Base-by-base conservation (phyloP, 75 land plant genomes). In the Gnetum montanum region DNA sequence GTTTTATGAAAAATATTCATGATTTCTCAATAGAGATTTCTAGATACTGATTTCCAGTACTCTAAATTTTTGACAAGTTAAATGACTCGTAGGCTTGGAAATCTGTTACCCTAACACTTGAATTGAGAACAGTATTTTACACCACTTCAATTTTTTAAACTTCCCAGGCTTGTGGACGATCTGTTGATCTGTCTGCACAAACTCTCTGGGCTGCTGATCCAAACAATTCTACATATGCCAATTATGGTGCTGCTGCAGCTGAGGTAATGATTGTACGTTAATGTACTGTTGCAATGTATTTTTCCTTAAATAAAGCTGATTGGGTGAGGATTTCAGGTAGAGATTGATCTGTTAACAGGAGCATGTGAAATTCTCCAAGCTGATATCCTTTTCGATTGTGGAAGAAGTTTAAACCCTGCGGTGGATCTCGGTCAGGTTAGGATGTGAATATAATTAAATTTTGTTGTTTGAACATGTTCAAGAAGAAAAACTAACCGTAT, bases 371-470 rank as follows among this genome's bases (percentile, higher is more conserved):
- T 93, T 33, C 44, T 93, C 63, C 63, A 58, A 26, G 24, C 85
- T 26, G 95, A 93, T 61, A 71, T 88, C 24, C 58, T 82, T 0
- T 82, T 84, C 68, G 98, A 93, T 35, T 76, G 86, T 68, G 95
- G 94, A n/a, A 81, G 74, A 60, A 87, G 97, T 65, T 46, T 93
- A 58, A 93, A 93, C 57, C 95, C 98, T 45, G 94, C 98, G 26
- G 84, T 93, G 30, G 98, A 93, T 63, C 57, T 93, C 37, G 98
- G 98, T 60, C 98, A 92, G 86, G 97, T 92, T 25, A 33, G 54
- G 18, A 30, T 6, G 8, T 52, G 35, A 18, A n/a, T n/a, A n/a
- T n/a, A n/a, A n/a, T n/a, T n/a, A n/a, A n/a, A n/a, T n/a, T n/a
- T n/a, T n/a, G n/a, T n/a, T n/a, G n/a, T n/a, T n/a, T n/a, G n/a